Base-by-base conservation (phyloP, 1,139 yeast species). In the Lipomyces yarrowii region DNA sequence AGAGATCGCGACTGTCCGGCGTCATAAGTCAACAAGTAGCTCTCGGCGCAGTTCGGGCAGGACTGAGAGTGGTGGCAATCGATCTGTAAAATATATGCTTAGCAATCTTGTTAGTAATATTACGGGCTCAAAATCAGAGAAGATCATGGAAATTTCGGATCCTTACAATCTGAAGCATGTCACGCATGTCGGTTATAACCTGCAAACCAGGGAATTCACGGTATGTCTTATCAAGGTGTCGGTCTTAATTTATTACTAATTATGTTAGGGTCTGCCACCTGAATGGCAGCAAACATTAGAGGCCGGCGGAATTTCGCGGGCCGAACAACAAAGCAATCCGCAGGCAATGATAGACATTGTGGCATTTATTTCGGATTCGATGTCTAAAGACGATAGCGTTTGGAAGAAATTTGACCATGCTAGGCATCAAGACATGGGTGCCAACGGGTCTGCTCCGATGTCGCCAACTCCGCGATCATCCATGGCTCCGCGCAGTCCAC, bases 281-380 rank as follows among this genome's bases (percentile, higher is more conserved):
- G 97, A 91, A 76, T 94, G 99, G 99, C 94, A 91, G 73, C 83
- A 86, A 68, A 81, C 92, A 60, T 82, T 94, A 69, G 85, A 88
- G 23, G 96, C 93, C 21, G 88, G 92, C 75, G 98, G 98, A 56
- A 91, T 94, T 62, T 85, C 96, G 5, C 86, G 85, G 72, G 85
- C 84, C 57, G 98, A 94, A 73, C 97, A 92, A 74, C 88, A 89
- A 73, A 90, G 89, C 72, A 92, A 94, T 75, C 97, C 98, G 2
- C 96, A 91, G 77, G 98, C 97, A 0, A 96, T 92, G 8, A 87
- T 90, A 84, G 97, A 92, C 74, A 92, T 93, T 71, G 96, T 93
- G 68, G 91, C 93, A 55, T 91, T 91, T 74, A 91, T 90, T 76
- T 92, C 90, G 73, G 91, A 88, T 69, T 82, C 82, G 10, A 70